Conservation (phyloP, 805 yeast species). For the Wickerhamiella australiensis region DNA sequence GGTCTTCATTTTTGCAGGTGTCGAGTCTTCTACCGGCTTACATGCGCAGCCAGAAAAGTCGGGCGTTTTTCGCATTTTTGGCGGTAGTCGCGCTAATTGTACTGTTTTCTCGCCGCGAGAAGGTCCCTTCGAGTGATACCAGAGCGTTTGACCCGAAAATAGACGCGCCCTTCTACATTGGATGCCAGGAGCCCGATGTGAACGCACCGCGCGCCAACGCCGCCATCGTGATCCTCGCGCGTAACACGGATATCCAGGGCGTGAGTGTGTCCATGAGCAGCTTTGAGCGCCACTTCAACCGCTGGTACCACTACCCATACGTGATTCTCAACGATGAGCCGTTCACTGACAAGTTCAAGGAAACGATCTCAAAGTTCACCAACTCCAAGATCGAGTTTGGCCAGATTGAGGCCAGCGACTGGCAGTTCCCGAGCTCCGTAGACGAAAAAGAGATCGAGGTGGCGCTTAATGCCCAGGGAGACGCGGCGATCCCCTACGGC, state of each 20-base stretch:
- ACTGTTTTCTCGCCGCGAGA: neutral
- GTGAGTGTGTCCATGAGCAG: slow-evolving; percentile 61
- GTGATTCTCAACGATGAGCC: slow-evolving; percentile 73
- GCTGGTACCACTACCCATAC: slow-evolving; percentile 91
- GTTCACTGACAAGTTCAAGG: slow-evolving; percentile 53
- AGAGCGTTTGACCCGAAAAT: slow-evolving; percentile 5
- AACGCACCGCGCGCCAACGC: slow-evolving; percentile 54
- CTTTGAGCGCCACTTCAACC: slow-evolving; percentile 79
- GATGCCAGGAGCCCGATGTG: slow-evolving; percentile 14
- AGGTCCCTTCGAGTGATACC: neutral
- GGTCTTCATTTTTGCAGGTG: no score
- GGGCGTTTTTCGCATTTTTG: neutral
- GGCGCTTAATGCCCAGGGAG: slow-evolving; percentile 62
- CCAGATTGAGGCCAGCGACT: slow-evolving; percentile 39
- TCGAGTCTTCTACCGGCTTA: neutral
- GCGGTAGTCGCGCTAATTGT: neutral
- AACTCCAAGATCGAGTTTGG: slow-evolving; percentile 64
- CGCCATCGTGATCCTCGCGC: slow-evolving; percentile 67
- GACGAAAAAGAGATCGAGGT: slow-evolving; percentile 40
- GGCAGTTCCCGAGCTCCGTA: slow-evolving; percentile 55
- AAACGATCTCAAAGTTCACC: slow-evolving; percentile 40
- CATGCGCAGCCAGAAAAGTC: slow-evolving; percentile 1
- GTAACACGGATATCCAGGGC: slow-evolving; percentile 70
- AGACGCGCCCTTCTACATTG: slow-evolving; percentile 15
- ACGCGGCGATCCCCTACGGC: slow-evolving; percentile 74